A percentile compares a stretch with the other conserved stretches of the same genome.
These are phyloP conservation scores for Neurospora sp. DNA, from an alignment of 495 filamentous ascomycete genomes.

Conservation along the genomic window DNA sequence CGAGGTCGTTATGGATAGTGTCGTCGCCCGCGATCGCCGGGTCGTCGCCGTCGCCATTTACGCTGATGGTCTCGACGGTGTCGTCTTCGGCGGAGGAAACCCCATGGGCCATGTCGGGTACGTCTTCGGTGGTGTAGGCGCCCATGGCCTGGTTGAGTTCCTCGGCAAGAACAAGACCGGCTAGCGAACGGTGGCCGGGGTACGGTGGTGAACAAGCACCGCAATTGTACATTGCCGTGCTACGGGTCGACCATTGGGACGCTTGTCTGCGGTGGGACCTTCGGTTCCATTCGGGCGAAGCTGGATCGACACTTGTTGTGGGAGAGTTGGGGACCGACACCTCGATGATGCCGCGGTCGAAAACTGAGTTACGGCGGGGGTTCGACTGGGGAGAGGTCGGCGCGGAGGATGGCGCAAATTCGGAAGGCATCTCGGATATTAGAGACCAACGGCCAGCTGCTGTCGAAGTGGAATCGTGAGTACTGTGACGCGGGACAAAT, in stretches of 20 bases:
- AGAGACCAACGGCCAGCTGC: conserved; percentile 52
- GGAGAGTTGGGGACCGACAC: conserved; percentile 67
- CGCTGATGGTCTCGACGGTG: conserved; percentile 6
- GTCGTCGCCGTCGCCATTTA: conserved; percentile 1
- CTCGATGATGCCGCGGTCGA: conserved; percentile 54
- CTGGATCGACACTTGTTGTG: conserved; percentile 54
- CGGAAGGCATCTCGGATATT: conserved; percentile 51
- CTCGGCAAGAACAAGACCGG: conserved; percentile 5
- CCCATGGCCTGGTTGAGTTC: background rate
- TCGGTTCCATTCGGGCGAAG: conserved; percentile 40
- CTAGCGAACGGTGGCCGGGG: background rate
- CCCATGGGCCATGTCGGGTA: conserved; percentile 2
- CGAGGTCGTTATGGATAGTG: background rate
- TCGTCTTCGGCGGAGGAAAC: conserved; percentile 11
- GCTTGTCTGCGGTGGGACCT: conserved; percentile 40
- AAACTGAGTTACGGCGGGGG: conserved; percentile 58
- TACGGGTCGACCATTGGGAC: conserved; percentile 45
- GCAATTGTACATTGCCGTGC: conserved; percentile 19
- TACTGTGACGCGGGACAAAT: conserved; percentile 10
- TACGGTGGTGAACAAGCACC: conserved; percentile 2
- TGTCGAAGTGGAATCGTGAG: conserved; percentile 37
- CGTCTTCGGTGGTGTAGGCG: conserved; percentile 15
- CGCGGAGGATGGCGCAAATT: conserved; percentile 57
- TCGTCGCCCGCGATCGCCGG: background rate
- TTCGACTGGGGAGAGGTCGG: conserved; percentile 73